A percentile compares a stretch with the other conserved stretches of the same genome.
Evolutionary conservation across 371 early-diverging fungal species (phyloP).

Genomic region (Gilbertella persicaria): DNA sequence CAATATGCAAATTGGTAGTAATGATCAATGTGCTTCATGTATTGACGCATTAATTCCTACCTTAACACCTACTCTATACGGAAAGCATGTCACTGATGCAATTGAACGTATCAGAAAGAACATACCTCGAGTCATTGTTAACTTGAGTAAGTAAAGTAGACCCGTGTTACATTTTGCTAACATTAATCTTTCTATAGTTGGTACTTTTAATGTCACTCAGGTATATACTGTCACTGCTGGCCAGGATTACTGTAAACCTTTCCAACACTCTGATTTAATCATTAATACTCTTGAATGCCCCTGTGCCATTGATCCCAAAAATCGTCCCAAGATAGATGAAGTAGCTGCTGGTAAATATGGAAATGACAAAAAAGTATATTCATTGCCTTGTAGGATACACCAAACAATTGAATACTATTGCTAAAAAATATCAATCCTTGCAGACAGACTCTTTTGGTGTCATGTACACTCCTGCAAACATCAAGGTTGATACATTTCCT

Average conservation of each 20-base stretch:
- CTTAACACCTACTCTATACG: conserved; percentile 30
- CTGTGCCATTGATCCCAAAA: conserved; percentile 6
- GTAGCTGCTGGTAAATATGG: conserved; percentile 10
- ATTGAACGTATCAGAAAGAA: conserved; percentile 34
- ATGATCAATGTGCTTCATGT: conserved; percentile 67
- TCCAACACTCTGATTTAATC: conserved; percentile 3
- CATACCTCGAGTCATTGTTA: conserved; percentile 34
- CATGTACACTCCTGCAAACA: conserved; percentile 23
- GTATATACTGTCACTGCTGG: conserved; percentile 13
- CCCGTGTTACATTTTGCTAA: not conserved
- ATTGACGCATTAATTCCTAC: conserved; percentile 23
- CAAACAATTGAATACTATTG: conserved; percentile 38
- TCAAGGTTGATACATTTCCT: conserved; percentile 32
- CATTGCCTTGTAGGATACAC: conserved; percentile 44
- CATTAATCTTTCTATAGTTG: conserved; percentile 22
- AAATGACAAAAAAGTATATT: not conserved
- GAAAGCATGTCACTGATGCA: conserved; percentile 33
- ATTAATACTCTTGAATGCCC: conserved; percentile 20
- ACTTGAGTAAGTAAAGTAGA: conserved; percentile 35
- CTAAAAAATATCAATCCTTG: conserved; percentile 27
- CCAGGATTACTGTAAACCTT: conserved; percentile 18
- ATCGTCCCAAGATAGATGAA: conserved; percentile 10
- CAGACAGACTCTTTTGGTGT: conserved; percentile 20
- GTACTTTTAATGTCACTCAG: conserved; percentile 27
- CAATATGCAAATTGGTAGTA: conserved; percentile 68